Evolutionary conservation across 148 eudicot species (phyloP), one percentile per base, ranked within the genome.

Genomic region (Arbutus unedo): DNA sequence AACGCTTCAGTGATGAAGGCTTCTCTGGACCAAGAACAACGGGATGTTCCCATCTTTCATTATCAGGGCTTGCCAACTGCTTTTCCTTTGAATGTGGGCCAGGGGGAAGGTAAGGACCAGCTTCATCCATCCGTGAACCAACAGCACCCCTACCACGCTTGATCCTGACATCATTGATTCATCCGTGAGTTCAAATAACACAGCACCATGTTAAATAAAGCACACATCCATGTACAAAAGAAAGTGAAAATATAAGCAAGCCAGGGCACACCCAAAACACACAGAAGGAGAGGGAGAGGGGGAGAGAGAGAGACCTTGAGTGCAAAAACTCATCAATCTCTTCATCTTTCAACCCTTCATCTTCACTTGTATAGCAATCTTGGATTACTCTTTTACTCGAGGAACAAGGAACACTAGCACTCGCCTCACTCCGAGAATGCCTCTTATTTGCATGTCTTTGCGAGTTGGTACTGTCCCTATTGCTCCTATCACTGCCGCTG

Each of bases 81-180:
- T 78, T 83, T 82, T 55, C 89, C n/a, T 80, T 77, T 38, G 88
- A 74, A 66, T 86, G 89, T 73, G 88, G 73, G 67, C 55, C 41
- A 45, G 81, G 68, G 79, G 93, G 89, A 57, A 92, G 92, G 78
- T 89, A 96, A 44, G 98, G 99, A 77, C 99, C 99, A 38, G 97
- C 87, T 90, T 96, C 99, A 82, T 96, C 98, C 97, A 96, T 96
- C 84, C 98, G 86, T 82, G 98, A 89, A 11, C 99, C 99, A 85
- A 94, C 82, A 66, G 93, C 87, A 81, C 99, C 99, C 78, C 98
- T 91, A 11, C 99, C 99, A 74, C 99, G 94, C 87, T 96, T 96
- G 16, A 72, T 90, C 92, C 99, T 96, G 92, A 77, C 82, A 87
- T 67, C 64, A 72, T 23, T 54, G 78, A 64, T 14, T 38, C 23